Conservation (phyloP, 1,284 basidiomycete genomes). For the Golubevia sp. region DNA sequence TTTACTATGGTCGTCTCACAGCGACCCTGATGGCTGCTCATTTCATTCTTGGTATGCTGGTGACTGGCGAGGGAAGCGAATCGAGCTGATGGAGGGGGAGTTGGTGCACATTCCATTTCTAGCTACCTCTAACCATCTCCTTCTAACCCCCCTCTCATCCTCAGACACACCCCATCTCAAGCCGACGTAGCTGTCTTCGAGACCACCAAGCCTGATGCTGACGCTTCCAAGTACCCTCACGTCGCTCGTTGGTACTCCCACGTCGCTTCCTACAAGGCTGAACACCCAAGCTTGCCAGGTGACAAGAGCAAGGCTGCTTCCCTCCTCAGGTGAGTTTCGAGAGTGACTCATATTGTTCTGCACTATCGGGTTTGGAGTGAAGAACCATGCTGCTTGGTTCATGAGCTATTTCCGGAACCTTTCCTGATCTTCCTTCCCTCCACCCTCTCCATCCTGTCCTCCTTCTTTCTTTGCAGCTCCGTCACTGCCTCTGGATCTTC, state of each 20-base stretch:
- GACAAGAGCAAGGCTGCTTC: conserved; percentile 56
- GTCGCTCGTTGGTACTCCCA: conserved; percentile 85
- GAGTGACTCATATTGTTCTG: background rate
- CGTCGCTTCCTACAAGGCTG: conserved; percentile 54
- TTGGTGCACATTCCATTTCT: conserved; percentile 1
- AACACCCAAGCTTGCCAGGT: conserved; percentile 50
- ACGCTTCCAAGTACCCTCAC: conserved; percentile 71
- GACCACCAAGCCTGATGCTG: conserved; percentile 70
- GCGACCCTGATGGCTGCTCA: background rate
- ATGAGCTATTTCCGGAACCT: conserved; percentile 11
- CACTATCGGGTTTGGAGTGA: background rate
- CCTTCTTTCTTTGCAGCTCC: background rate
- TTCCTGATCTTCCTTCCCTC: conserved; percentile 4
- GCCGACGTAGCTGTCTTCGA: conserved; percentile 95
- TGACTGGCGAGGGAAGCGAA: background rate
- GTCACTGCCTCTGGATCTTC: conserved; percentile 10
- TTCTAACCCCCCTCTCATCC: background rate
- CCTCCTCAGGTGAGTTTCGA: conserved; percentile 21
- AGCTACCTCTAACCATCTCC: background rate
- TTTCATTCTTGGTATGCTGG: background rate
- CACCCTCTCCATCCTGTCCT: background rate
- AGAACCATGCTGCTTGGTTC: conserved; percentile 2
- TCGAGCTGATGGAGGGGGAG: background rate
- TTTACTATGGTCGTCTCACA: background rate
- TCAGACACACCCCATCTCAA: conserved; percentile 90